phyloP scores from a whole-genome alignment of 1,284 basidiomycete genomes.

The Chalciporus sp. region DNA sequence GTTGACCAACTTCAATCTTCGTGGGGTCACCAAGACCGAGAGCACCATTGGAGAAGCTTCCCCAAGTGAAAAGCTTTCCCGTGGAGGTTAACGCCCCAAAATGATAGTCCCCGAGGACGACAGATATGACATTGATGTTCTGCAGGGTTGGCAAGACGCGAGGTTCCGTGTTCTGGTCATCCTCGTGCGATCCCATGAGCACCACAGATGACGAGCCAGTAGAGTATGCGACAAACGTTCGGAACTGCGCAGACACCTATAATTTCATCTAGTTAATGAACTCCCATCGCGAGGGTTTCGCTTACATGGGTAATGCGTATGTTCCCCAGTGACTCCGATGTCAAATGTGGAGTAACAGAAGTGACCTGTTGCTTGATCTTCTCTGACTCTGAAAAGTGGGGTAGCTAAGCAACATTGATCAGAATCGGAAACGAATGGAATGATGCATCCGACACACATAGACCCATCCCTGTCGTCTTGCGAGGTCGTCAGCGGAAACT shows the following conservation, averaged over 20 bases:
- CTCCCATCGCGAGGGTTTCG: slow-evolving; percentile 3
- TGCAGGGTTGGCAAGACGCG: slow-evolving; percentile 72
- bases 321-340: slow-evolving; percentile 39
- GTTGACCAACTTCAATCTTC: slow-evolving; percentile 49
- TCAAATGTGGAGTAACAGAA: slow-evolving; percentile 41
- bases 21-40: slow-evolving; percentile 80
- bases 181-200: slow-evolving; percentile 58
- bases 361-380: slow-evolving; percentile 47
- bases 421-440: neutral
- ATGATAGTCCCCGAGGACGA: slow-evolving; percentile 90
- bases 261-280: slow-evolving; percentile 12
- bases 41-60: slow-evolving; percentile 74
- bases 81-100: slow-evolving; percentile 77
- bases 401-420: slow-evolving; percentile 49
- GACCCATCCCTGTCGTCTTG: slow-evolving; percentile 60
- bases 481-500: slow-evolving; percentile 38
- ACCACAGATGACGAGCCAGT: slow-evolving; percentile 67
- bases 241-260: slow-evolving; percentile 85
- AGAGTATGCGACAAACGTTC: slow-evolving; percentile 81
- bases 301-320: slow-evolving; percentile 72
- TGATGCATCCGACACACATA: slow-evolving; percentile 56
- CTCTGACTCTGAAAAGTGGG: slow-evolving; percentile 65
- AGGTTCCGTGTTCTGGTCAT: slow-evolving; percentile 47
- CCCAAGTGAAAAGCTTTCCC: slow-evolving; percentile 87
- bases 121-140: slow-evolving; percentile 74